Evolutionary conservation across 305 asterid species (phyloP), one percentile per base, ranked within the genome.

Genomic region (Petunia hybrid): DNA sequence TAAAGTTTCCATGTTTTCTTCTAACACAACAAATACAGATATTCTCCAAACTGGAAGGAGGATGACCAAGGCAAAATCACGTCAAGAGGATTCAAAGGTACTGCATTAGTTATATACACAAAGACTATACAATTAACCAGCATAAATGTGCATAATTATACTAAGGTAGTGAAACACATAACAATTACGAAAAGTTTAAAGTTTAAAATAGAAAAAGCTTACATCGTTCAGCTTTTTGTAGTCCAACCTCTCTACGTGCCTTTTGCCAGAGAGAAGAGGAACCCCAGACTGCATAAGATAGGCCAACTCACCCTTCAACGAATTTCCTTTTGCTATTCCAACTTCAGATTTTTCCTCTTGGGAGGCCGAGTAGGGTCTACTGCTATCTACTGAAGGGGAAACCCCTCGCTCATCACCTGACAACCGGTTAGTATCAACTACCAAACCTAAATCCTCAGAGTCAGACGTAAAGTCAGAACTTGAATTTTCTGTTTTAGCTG

Each of bases 391-490:
- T 13, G 64, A 53, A 53, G 36, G 36, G 48, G 78, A 51, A 74
- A 74, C 64, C 38, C 83, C 80, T 76, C 73, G 85, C 84, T 88
- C 89, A 64, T 87, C 80, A 69, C 81, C 88, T 55, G 64, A 79
- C 22, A 60, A 62, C 75, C 82, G 64, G 55, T 82, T 89, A 81
- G 87, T 92, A 85, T 87, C 87, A 84, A 90, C 83, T 70, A 91
- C 83, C 81, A 87, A 88, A 80, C 78, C 92, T 38, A 93, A 87
- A 92, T 97, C 95, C 91, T 97, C 98, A 0, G 97, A 94, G 73
- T 93, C 99, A n/a, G 98, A 97, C 63, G 97, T 82, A 86, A 94
- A 92, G 90, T 94, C 99, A 84, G 99, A 96, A 85, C 93, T 83
- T 60, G 98, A 94, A 85, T 88, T 81, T 77, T 89, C 94, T 83